Evolutionary conservation across 345 rosid species (phyloP).

Genomic region (Salix purpurea): DNA sequence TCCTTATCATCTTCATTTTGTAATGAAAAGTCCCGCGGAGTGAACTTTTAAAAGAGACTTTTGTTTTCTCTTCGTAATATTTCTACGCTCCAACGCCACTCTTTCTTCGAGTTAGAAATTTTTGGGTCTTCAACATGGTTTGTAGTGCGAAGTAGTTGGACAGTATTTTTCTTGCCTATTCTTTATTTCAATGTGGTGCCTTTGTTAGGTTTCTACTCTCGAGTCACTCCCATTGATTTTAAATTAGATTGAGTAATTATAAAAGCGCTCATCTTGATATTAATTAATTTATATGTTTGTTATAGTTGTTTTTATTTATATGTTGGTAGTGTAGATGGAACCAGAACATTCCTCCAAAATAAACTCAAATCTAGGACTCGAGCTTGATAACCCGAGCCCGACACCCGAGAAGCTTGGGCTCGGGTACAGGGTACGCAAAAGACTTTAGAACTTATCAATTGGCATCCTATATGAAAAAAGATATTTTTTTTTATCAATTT

Average conservation of each 20-base stretch:
- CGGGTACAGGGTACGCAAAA: no score
- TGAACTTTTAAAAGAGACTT: neutral
- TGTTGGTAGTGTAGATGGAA: no score
- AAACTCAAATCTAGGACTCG: no score
- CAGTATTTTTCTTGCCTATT: neutral
- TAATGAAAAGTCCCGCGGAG: neutral
- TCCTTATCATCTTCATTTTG: neutral
- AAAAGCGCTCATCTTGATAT: no score
- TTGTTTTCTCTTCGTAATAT: neutral
- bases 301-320: no score
- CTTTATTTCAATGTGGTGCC: neutral
- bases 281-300: no score
- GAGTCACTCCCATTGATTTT: neutral
- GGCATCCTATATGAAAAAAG: no score
- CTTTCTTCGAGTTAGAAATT: slow-evolving; percentile 14
- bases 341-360: no score
- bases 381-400: no score
- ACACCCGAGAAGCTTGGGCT: no score
- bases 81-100: slow-evolving; percentile 15
- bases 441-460: no score
- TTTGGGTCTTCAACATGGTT: slow-evolving; percentile 8
- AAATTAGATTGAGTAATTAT: neutral
- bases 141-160: slow-evolving; percentile 21
- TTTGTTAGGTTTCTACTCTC: neutral
- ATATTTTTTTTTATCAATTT: no score